phyloP scores from a whole-genome alignment of 106 monocot genomes.

The Alisma plantagoaquatica region DNA sequence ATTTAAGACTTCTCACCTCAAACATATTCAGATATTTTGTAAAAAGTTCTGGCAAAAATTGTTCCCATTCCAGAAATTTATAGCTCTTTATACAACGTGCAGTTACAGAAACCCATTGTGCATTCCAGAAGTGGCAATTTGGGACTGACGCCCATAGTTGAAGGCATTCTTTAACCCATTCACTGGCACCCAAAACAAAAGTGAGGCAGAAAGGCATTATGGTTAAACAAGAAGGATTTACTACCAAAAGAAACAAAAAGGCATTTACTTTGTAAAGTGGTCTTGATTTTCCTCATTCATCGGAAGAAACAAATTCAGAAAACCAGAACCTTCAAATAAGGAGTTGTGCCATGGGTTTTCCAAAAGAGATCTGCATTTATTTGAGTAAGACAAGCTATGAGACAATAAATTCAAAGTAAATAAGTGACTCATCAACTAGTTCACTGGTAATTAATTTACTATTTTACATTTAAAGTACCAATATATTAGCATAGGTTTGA shows the following conservation, averaged over 20 bases:
- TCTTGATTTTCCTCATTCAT: constrained; percentile 58
- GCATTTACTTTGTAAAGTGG: constrained; percentile 60
- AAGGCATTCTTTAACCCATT: constrained; percentile 65
- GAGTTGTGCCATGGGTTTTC: constrained; percentile 99
- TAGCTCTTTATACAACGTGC: constrained; percentile 73
- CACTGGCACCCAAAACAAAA: constrained; percentile 56
- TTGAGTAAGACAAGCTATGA: neutral
- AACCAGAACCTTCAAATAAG: constrained; percentile 87
- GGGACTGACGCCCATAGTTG: constrained; percentile 68
- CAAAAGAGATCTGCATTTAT: constrained; percentile 47
- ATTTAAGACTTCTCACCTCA: constrained; percentile 43
- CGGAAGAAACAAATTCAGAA: constrained; percentile 79
- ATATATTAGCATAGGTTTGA: too few relatives aligned
- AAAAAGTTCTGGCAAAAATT: constrained; percentile 64
- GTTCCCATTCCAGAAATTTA: constrained; percentile 79
- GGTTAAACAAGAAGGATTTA: neutral
- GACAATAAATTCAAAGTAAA: too few relatives aligned
- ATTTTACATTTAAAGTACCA: too few relatives aligned
- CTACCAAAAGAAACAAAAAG: neutral
- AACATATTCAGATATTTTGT: constrained; percentile 82
- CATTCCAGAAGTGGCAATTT: constrained; percentile 98
- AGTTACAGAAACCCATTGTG: constrained; percentile 79
- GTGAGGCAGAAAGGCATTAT: constrained; percentile 1
- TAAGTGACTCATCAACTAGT: too few relatives aligned
- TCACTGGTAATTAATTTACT: too few relatives aligned